Conservation (phyloP, 108 stramenopile genomes). For the Nitzschia palea region DNA sequence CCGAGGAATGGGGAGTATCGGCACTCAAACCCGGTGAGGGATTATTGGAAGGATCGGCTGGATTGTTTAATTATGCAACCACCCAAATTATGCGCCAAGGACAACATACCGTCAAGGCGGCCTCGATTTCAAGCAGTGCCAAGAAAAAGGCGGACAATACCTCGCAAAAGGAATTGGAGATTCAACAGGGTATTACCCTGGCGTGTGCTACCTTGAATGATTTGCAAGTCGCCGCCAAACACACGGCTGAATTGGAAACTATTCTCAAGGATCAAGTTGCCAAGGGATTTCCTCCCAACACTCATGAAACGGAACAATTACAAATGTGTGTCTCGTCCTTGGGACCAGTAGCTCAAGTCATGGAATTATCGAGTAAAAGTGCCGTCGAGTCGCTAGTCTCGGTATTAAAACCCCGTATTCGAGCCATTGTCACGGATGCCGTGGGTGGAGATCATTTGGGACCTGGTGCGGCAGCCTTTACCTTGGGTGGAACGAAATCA, state of each 20-base stretch:
- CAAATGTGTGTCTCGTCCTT: conserved; percentile 72
- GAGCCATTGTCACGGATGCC: conserved; percentile 78
- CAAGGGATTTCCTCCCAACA: conserved; percentile 57
- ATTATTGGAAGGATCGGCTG: conserved; percentile 63
- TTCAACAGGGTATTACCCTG: conserved; percentile 62
- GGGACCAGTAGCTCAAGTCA: conserved; percentile 57
- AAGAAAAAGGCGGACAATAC: conserved; percentile 42
- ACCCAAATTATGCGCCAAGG: conserved; percentile 22
- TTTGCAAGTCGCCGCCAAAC: conserved; percentile 72
- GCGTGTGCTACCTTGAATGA: conserved; percentile 85
- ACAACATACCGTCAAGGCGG: conserved; percentile 26
- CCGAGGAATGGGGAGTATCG: conserved; percentile 63
- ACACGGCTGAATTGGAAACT: conserved; percentile 60
- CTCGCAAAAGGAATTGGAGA: conserved; percentile 35
- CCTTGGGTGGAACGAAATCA: conserved; percentile 35
- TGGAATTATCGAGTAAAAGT: conserved; percentile 48
- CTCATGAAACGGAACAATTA: conserved; percentile 79
- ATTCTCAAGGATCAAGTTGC: conserved; percentile 60
- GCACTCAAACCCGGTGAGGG: conserved; percentile 84
- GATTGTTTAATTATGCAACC: conserved; percentile 53
- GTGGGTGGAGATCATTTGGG: conserved; percentile 61
- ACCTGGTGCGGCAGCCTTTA: conserved; percentile 35
- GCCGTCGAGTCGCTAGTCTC: conserved; percentile 67
- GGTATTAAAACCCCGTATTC: conserved; percentile 66
- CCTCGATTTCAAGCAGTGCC: background rate